Conservation (phyloP, 805 yeast genomes). For the Lipomyces starkeyi region DNA sequence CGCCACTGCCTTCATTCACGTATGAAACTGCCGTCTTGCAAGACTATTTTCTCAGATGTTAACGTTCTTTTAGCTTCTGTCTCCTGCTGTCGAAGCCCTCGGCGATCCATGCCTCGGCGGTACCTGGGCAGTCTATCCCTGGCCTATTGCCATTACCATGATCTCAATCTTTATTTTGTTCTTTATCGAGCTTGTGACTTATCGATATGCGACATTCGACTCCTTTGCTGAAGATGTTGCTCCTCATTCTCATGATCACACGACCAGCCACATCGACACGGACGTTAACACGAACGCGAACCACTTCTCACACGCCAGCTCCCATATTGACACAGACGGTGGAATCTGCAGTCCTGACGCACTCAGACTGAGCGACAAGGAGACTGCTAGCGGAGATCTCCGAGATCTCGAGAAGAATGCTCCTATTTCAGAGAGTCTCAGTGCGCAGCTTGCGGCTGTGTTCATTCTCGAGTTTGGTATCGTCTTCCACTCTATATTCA, state of each 20-base stretch:
- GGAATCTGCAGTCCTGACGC: constrained; percentile 22
- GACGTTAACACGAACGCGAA: constrained; percentile 19
- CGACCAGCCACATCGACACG: background rate
- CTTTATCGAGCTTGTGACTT: constrained; percentile 56
- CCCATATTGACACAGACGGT: constrained; percentile 33
- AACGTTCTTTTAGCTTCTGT: constrained; percentile 18
- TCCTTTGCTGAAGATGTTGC: constrained; percentile 11
- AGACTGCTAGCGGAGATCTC: background rate
- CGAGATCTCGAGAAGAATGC: constrained; percentile 23
- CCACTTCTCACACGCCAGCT: constrained; percentile 36
- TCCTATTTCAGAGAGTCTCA: constrained; percentile 16
- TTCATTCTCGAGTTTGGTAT: constrained; percentile 77
- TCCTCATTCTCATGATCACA: background rate
- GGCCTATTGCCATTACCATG: constrained; percentile 61
- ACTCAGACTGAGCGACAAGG: constrained; percentile 16
- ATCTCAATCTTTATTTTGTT: constrained; percentile 55
- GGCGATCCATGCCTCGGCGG: constrained; percentile 35
- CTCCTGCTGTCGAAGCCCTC: constrained; percentile 35
- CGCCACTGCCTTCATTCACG: constrained; percentile 75
- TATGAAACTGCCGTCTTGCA: constrained; percentile 47
- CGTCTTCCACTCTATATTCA: constrained; percentile 80
- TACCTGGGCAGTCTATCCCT: constrained; percentile 58
- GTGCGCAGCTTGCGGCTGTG: constrained; percentile 50
- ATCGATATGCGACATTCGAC: constrained; percentile 46
- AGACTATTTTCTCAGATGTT: background rate